Evolutionary conservation across 768 basidiomycete genomes (phyloP), one percentile per base, ranked within the genome.

Genomic region (Suillus occidentalis): DNA sequence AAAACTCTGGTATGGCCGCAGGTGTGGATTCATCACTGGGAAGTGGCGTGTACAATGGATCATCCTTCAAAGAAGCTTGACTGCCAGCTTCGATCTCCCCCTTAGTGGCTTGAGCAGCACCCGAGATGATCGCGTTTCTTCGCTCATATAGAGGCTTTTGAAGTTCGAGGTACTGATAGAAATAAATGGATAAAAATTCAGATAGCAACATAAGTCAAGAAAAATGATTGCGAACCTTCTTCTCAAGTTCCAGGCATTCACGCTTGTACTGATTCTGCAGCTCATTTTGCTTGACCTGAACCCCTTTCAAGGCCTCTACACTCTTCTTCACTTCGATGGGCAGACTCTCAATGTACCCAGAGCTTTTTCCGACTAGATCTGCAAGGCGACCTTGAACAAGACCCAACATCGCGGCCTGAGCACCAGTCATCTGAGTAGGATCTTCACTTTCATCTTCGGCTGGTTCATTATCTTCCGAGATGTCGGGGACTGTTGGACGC

Each of bases 221-320:
- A 62, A 62, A 55, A 18, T 34, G 9, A 64, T 67, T 53, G 72
- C 85, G 61, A 69, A 93, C 95, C 84, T 97, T 97, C 82, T 95
- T 94, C 83, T 99, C 96, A 63, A 99, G 84, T 77, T 96, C 94
- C 55, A 97, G 83, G 72, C 95, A 94, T 77, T 98, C 97, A 74
- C 89, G 86, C 79, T 98, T 97, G 84, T 96, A 76, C 83, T 95
- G 86, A 71, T 91, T 91, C 75, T 97, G 94, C 52, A 98, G 84
- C 71, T 94, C 90, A 69, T 89, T 87, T 77, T 97, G 95, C 80
- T 94, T 89, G 71, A 87, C 87, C 78, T 98, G 97, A 52, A 99
- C 84, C 61, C 96, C 97, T 77, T 97, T 97, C 73, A 99, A 83
- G 18, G 89, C 97, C 79, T 96, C 92, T 71, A 99, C 80, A 72